Evolutionary conservation across 2,329 filamentous ascomycete genomes (phyloP).

Genomic region (Pseudohalonectria lignicola): DNA sequence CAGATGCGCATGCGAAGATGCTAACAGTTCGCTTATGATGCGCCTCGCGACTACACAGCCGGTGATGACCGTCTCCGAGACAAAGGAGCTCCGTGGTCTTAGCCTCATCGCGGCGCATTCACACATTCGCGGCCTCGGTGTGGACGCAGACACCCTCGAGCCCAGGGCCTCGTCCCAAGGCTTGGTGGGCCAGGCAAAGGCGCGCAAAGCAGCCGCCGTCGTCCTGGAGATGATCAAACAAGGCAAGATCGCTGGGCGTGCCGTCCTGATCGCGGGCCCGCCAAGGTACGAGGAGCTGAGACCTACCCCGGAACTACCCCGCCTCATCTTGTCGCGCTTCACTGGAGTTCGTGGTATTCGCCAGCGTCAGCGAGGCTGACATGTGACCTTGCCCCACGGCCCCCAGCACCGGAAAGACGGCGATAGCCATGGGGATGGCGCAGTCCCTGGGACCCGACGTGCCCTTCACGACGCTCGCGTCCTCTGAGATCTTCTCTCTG

Average conservation of each 20-base stretch:
- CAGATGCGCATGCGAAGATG: too few relatives aligned
- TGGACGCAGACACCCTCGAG: conserved; percentile 84
- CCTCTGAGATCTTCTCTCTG: conserved; percentile 94
- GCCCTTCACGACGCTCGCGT: conserved; percentile 90
- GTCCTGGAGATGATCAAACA: conserved; percentile 99
- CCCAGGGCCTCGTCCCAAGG: conserved; percentile 80
- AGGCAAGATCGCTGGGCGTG: conserved; percentile 93
- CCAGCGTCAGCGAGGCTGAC: not conserved
- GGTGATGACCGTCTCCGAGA: conserved; percentile 77
- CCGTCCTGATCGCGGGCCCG: conserved; percentile 87
- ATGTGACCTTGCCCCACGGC: not conserved
- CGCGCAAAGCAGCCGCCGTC: conserved; percentile 88
- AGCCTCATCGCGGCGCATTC: conserved; percentile 98
- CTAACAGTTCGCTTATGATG: too few relatives aligned
- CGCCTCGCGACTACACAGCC: too few relatives aligned
- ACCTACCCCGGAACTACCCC: too few relatives aligned
- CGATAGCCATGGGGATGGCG: conserved; percentile 97
- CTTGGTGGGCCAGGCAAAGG: conserved; percentile 91
- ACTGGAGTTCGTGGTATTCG: not conserved
- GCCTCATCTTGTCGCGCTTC: too few relatives aligned
- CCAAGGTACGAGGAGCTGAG: conserved; percentile 62
- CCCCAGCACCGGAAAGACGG: conserved; percentile 85
- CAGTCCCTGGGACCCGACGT: conserved; percentile 91
- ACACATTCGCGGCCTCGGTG: conserved; percentile 90
- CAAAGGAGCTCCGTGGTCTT: conserved; percentile 88